These are phyloP conservation scores for Dysphania ambrosioides DNA, from an alignment of 148 eudicot species.

Conservation along the genomic window DNA sequence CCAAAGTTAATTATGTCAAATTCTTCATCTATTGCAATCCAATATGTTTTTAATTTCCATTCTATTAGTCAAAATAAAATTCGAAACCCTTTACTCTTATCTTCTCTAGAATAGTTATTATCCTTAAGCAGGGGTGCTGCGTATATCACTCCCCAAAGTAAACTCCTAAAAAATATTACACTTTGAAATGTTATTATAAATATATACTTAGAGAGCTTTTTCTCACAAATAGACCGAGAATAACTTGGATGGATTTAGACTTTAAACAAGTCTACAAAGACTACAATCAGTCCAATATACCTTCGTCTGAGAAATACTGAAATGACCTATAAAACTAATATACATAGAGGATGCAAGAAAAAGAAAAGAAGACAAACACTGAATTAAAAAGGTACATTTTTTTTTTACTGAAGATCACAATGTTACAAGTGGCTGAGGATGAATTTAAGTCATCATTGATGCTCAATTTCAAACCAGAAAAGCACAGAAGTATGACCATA, in stretches of 20 bases:
- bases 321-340: background rate
- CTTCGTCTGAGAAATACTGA: background rate
- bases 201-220: too few relatives aligned
- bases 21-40: too few relatives aligned
- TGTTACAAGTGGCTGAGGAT: constrained; percentile 6
- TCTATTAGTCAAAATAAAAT: too few relatives aligned
- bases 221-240: too few relatives aligned
- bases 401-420: background rate
- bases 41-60: too few relatives aligned
- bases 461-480: constrained; percentile 95
- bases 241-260: background rate
- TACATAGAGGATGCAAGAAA: constrained; percentile 6
- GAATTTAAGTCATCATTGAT: constrained; percentile 18
- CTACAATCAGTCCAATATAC: background rate
- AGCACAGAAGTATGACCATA: constrained; percentile 71
- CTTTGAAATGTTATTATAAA: too few relatives aligned
- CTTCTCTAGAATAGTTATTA: too few relatives aligned
- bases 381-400: background rate
- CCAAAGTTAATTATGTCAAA: too few relatives aligned
- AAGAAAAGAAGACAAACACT: background rate
- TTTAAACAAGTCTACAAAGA: background rate
- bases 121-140: too few relatives aligned
- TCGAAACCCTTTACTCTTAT: too few relatives aligned
- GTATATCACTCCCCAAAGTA: too few relatives aligned
- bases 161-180: too few relatives aligned